Evolutionary conservation across 2,329 filamentous ascomycete genomes (phyloP).

Genomic region (Proliferodiscus dingleyae): DNA sequence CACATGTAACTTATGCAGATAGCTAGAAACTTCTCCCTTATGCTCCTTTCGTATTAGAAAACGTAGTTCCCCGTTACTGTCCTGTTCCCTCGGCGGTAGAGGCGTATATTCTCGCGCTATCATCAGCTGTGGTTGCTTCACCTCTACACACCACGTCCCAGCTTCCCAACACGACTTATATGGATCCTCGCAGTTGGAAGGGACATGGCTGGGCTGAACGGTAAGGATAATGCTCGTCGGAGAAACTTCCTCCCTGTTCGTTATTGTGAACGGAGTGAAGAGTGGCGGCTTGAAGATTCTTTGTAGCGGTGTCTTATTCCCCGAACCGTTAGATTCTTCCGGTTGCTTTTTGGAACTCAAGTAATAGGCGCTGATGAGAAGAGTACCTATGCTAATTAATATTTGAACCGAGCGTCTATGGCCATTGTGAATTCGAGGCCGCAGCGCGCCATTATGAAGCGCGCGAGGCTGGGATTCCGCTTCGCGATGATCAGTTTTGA

Average conservation of each 20-base stretch:
- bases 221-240: constrained; percentile 66
- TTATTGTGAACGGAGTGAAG: constrained; percentile 64
- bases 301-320: too few species aligned
- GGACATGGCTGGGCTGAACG: constrained; percentile 39
- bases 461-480: too few species aligned
- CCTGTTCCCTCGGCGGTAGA: constrained; percentile 50
- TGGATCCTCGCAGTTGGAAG: constrained; percentile 15
- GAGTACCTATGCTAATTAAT: too few species aligned
- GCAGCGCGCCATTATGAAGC: too few species aligned
- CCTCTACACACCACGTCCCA: constrained; percentile 81
- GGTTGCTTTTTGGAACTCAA: too few species aligned
- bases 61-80: constrained; percentile 46
- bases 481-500: too few species aligned
- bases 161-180: constrained; percentile 49
- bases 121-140: constrained; percentile 91
- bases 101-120: constrained; percentile 91
- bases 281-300: constrained; percentile 49
- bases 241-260: constrained; percentile 57
- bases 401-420: too few species aligned
- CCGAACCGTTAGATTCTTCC: too few species aligned
- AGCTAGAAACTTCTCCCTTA: constrained; percentile 80
- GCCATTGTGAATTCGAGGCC: too few species aligned
- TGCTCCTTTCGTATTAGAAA: constrained; percentile 76
- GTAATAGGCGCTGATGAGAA: too few species aligned
- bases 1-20: constrained; percentile 60